Evolutionary conservation across 495 filamentous ascomycete genomes (phyloP), one percentile per base, ranked within the genome.

Genomic region (Diplogelasinospora grovesii): DNA sequence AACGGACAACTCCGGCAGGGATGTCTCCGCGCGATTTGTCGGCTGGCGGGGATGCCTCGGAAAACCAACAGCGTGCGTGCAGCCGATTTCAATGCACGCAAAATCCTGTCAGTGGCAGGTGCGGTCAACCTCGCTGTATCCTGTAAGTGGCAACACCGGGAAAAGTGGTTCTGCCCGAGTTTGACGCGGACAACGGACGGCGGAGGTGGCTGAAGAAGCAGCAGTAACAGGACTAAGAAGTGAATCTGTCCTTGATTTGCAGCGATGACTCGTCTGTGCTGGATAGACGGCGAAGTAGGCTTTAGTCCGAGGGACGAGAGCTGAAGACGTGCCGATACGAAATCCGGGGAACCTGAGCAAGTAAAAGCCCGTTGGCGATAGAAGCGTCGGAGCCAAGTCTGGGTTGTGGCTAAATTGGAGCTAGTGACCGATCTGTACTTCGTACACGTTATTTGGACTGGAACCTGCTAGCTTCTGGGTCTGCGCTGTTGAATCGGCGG

Each of bases 1-100:
- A 14, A 24, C 35, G 35, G 22, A 14, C 48, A 35, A 42, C 34
- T 42, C 56, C 56, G 56, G 28, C 36, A 35, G 31, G 22, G 34
- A 16, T 22, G 24, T 26, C 10, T 34, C n/a, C 22, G 21, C 26
- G 35, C 39, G 28, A 33, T 19, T 23, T 25, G 33, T 14, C 29
- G 15, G 23, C 15, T 39, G 22, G 13, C 25, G 46, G 46, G 49
- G 51, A 43, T 48, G 36, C 38, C 52, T 48, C 48, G 48, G 46
- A 36, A 8, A 13, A 9, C 10, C 34, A 14, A 35, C 16, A 19
- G 16, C 16, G 8, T n/a, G 13, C 6, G 14, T 13, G 29, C 18
- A 24, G 33, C 39, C 11, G 14, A 10, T 9, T 19, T 14, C n/a
- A 27, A 16, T 0, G 11, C 11, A 29, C 19, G 3, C n/a, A n/a